Conservation (phyloP, 2,329 filamentous ascomycete species). For the Onygenales sp. region DNA sequence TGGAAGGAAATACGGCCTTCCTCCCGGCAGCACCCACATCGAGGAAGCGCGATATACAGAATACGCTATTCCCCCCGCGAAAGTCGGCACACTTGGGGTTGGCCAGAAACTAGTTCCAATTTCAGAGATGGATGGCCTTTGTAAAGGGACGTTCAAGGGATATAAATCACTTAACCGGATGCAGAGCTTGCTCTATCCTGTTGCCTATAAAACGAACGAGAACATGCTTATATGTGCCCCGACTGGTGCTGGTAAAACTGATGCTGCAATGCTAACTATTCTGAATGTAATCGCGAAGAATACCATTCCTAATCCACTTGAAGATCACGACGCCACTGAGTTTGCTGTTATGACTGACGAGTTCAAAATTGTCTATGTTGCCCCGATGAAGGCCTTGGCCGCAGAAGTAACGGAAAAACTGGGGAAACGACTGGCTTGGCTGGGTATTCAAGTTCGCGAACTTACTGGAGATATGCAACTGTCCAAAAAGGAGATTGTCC, state of each 20-base stretch:
- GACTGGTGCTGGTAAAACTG: conserved; percentile 96
- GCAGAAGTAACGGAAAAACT: conserved; percentile 95
- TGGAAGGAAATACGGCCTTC: conserved; percentile 75
- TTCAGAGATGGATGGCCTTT: conserved; percentile 76
- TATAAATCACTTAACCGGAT: conserved; percentile 93
- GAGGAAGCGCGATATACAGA: conserved; percentile 81
- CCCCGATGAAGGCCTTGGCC: conserved; percentile 96
- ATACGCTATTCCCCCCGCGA: conserved; percentile 72
- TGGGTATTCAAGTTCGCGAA: conserved; percentile 84
- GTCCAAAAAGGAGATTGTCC: conserved; percentile 88
- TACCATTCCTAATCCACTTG: conserved; percentile 66
- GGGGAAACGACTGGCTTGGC: conserved; percentile 82
- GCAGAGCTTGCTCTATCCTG: conserved; percentile 93
- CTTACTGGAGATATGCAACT: conserved; percentile 98
- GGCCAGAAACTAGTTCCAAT: conserved; percentile 72
- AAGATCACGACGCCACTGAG: conserved; percentile 61
- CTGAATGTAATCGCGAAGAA: conserved; percentile 86
- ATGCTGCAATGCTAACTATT: conserved; percentile 94
- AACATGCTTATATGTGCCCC: conserved; percentile 99
- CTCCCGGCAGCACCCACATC: conserved; percentile 60
- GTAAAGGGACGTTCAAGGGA: conserved; percentile 81
- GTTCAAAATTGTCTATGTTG: conserved; percentile 98
- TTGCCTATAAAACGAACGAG: conserved; percentile 90
- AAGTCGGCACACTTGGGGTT: conserved; percentile 62
- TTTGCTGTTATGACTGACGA: conserved; percentile 77